Base-by-base conservation (phyloP, 1,284 basidiomycete genomes). In the Trichosporon sp. region DNA sequence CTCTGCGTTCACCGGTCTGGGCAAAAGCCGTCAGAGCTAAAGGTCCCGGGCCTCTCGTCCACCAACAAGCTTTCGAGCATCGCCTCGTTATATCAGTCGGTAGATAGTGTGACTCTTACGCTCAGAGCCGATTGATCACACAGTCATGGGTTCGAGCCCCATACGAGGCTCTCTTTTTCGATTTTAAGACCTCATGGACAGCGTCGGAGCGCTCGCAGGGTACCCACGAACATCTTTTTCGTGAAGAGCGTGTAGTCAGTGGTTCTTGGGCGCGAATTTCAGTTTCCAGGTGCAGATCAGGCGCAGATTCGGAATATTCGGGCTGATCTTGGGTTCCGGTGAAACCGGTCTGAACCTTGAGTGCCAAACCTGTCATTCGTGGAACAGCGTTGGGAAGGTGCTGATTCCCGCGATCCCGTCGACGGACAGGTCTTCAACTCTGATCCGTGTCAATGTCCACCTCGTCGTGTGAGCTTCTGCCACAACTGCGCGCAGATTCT, bases 31-130 rank as follows among this genome's bases (percentile, higher is more conserved):
- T 7, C 6, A 21, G 19, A 7, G 8, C n/a, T 54, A 4, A 21
- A 26, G 8, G 51, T 0, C 8, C 19, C 19, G 10, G 8, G 16
- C 31, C 11, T 31, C 12, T 14, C 14, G 2, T 4, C 56, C 31
- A 6, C 5, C 26, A 61, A 35, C 31, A 4, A 56, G 14, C 31
- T n/a, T 21, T 37, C 31, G 31, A 63, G 31, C 59, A 35, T 61
- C 8, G 59, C 59, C 59, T 63, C 59, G 59, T 63, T 63, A 63
- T 63, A 63, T 63, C 59, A 63, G 59, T 63, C 59, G 59, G 59
- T 63, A 63, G 59, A 63, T 63, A 63, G 59, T 63, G 59, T 63
- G 59, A 63, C 59, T 63, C 59, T 63, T 63, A 63, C 59, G 59
- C 59, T n/a, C 16, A 35, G 14, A 63, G 59, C 59, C 59, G 59